A percentile compares a stretch with the other conserved stretches of the same genome.
These are phyloP conservation scores for Talaromyces trachyspermus DNA, from an alignment of 495 filamentous ascomycete genomes.

Conservation along the genomic window DNA sequence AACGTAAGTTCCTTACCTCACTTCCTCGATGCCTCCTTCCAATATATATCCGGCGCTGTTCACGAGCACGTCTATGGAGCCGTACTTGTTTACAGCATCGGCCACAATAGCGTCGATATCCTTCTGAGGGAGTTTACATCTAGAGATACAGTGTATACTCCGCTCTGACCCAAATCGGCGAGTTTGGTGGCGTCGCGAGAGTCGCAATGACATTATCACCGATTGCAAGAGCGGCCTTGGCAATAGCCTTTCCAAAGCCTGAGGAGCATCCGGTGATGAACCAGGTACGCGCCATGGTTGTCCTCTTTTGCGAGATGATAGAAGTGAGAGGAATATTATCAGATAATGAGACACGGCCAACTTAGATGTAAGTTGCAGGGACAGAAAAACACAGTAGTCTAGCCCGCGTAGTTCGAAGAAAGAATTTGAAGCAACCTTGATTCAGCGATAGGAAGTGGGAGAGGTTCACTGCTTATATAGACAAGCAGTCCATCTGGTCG, in stretches of 20 bases:
- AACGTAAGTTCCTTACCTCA: no score
- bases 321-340: no score
- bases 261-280: slow-evolving; percentile 48
- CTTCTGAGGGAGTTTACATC: neutral
- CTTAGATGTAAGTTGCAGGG: no score
- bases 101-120: neutral
- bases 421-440: no score
- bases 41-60: slow-evolving; percentile 50
- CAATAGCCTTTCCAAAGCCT: slow-evolving; percentile 44
- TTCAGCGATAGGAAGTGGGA: no score
- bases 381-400: no score
- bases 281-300: slow-evolving; percentile 24
- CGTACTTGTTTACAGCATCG: neutral
- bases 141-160: slow-evolving; percentile 10
- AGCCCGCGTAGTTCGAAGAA: no score
- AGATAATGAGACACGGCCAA: no score
- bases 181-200: slow-evolving; percentile 40
- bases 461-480: no score
- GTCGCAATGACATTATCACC: slow-evolving; percentile 50
- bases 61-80: slow-evolving; percentile 46
- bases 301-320: no score
- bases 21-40: slow-evolving; percentile 28
- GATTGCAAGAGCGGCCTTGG: slow-evolving; percentile 33
- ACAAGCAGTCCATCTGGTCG: no score
- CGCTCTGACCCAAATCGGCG: slow-evolving; percentile 29